Evolutionary conservation across 1,139 yeast genomes (phyloP).

Genomic region (Arxiozyma heterogenica): DNA sequence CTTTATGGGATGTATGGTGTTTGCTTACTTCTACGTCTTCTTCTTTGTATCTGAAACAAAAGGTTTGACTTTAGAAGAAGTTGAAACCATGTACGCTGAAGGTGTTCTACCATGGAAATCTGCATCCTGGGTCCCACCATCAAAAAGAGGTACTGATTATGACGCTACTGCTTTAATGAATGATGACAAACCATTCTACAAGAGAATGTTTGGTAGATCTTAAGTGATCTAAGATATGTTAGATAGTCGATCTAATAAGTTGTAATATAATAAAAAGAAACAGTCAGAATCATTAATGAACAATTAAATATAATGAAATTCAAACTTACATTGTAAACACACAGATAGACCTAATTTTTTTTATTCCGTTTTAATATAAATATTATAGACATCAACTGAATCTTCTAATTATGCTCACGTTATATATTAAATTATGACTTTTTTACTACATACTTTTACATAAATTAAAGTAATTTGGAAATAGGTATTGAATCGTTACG

Average conservation of each 20-base stretch:
- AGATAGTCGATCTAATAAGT: not conserved
- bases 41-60: conserved; percentile 64
- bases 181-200: conserved; percentile 23
- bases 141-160: conserved; percentile 30
- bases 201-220: conserved; percentile 21
- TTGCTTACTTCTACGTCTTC: conserved; percentile 56
- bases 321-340: too few species aligned
- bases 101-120: conserved; percentile 43
- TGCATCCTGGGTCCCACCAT: conserved; percentile 26
- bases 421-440: too few species aligned
- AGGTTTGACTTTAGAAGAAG: conserved; percentile 65
- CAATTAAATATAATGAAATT: too few species aligned
- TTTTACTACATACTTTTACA: not conserved
- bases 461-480: too few species aligned
- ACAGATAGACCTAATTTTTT: too few species aligned
- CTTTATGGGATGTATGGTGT: conserved; percentile 60
- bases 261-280: not conserved
- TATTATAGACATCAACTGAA: not conserved
- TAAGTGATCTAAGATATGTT: not conserved
- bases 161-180: conserved; percentile 19
- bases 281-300: not conserved
- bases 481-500: not conserved
- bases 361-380: not conserved
- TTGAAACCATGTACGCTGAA: conserved; percentile 48
- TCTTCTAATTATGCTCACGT: not conserved